A percentile compares a stretch with the other conserved stretches of the same genome.
These are phyloP conservation scores for Jackrogersella multiformis DNA, from an alignment of 495 filamentous ascomycete genomes.

Conservation along the genomic window DNA sequence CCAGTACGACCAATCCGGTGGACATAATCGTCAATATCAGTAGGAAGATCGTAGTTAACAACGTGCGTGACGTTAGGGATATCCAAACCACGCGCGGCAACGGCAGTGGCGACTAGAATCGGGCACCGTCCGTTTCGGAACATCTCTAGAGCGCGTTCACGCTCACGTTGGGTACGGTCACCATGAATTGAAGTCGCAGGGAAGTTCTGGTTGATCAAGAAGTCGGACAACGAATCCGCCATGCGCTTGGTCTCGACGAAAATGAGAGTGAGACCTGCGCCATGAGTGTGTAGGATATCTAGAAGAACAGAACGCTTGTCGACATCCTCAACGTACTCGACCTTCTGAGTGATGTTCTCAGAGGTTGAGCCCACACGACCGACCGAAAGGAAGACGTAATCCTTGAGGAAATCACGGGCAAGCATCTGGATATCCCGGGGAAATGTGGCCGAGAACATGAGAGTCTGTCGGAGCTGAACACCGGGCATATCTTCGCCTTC, in stretches of 20 bases:
- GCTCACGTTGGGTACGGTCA: conserved; percentile 97
- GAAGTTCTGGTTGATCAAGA: conserved; percentile 97
- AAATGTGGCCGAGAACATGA: conserved; percentile 99
- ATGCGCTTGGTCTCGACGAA: conserved; percentile 99
- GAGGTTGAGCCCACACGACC: conserved; percentile 99
- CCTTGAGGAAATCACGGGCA: conserved; percentile 95
- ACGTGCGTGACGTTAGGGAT: conserved; percentile 99
- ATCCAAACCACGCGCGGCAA: conserved; percentile 94
- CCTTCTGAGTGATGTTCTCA: conserved; percentile 98
- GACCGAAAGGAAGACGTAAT: conserved; percentile 98
- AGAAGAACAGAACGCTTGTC: conserved; percentile 98
- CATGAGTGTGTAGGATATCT: conserved; percentile 96
- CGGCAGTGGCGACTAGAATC: conserved; percentile 95
- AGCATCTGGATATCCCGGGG: conserved; percentile 99
- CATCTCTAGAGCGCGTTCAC: conserved; percentile 95
- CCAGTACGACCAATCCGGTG: conserved; percentile 99
- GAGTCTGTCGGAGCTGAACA: conserved; percentile 86
- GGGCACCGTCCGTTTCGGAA: conserved; percentile 96
- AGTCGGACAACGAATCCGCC: conserved; percentile 97
- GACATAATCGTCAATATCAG: conserved; percentile 98
- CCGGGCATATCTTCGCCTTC: conserved; percentile 97
- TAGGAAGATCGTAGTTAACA: conserved; percentile 98
- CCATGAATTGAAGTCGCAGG: conserved; percentile 99
- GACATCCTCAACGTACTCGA: conserved; percentile 95
- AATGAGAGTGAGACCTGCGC: conserved; percentile 89